Percentiles rank a stretch among this genome's conserved stretches.
Conservation (phyloP, 202 grass and related monocot genomes). For the Panicum hallii region DNA sequence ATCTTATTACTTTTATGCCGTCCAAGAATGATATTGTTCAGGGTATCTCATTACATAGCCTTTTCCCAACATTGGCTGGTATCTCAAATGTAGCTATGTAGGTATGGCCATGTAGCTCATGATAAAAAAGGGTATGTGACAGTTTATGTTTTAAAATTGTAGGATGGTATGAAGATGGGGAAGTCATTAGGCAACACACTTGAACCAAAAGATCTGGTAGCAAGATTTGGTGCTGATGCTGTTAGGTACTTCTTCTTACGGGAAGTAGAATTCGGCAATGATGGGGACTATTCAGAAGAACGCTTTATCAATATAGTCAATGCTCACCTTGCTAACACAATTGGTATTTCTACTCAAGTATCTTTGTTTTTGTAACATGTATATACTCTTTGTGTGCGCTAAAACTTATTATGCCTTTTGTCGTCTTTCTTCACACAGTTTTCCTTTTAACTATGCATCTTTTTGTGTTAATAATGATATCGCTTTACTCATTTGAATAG, state of each 20-base stretch:
- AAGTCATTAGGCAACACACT: conserved; percentile 98
- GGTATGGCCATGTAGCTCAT: too few relatives aligned
- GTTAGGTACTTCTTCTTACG: conserved; percentile 96
- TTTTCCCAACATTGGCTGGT: conserved; percentile 12
- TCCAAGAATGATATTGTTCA: neutral
- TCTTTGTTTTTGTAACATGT: conserved; percentile 21
- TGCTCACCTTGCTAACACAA: conserved; percentile 95
- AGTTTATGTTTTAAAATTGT: conserved; percentile 60
- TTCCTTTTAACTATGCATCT: conserved; percentile 3
- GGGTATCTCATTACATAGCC: neutral
- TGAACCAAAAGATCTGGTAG: conserved; percentile 88
- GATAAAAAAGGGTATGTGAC: too few relatives aligned
- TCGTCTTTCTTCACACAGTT: conserved; percentile 14
- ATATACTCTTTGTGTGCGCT: neutral
- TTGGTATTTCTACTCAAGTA: conserved; percentile 61
- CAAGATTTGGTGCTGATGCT: conserved; percentile 84
- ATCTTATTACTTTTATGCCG: neutral
- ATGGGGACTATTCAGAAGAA: conserved; percentile 98
- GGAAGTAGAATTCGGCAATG: conserved; percentile 94
- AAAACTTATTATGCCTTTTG: conserved; percentile 12
- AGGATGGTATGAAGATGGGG: conserved; percentile 99
- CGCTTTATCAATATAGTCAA: conserved; percentile 95
- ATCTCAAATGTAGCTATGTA: conserved; percentile 1
- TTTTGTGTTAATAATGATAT: conserved; percentile 34
- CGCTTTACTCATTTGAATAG: conserved; percentile 48